These are phyloP conservation scores for Suillus variegatus DNA, from an alignment of 768 basidiomycete species.

Conservation along the genomic window DNA sequence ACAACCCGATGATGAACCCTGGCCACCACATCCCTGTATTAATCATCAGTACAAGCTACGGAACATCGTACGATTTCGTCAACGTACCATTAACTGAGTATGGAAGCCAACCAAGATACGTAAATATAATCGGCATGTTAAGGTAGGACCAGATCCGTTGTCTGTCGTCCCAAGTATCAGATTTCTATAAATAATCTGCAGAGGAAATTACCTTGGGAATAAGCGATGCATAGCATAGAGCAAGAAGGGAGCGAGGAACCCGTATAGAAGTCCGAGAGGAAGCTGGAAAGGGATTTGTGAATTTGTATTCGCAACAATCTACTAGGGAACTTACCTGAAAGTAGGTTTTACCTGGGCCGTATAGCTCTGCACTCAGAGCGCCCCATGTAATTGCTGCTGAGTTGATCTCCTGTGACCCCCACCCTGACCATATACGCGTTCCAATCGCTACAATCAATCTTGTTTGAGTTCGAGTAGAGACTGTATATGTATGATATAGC, in stretches of 20 bases:
- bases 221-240: conserved; percentile 25
- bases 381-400: conserved; percentile 58
- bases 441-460: conserved; percentile 14
- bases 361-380: conserved; percentile 54
- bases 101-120: conserved; percentile 29
- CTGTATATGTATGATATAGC: background rate
- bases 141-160: conserved; percentile 24
- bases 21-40: conserved; percentile 45
- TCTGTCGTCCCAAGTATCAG: conserved; percentile 6
- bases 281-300: conserved; percentile 7
- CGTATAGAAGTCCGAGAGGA: conserved; percentile 31
- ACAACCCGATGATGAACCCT: conserved; percentile 50
- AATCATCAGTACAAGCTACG: background rate
- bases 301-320: conserved; percentile 5
- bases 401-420: conserved; percentile 55
- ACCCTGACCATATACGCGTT: conserved; percentile 26
- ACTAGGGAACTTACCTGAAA: conserved; percentile 36
- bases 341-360: conserved; percentile 47
- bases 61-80: background rate
- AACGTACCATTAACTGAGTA: conserved; percentile 25
- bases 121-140: conserved; percentile 24
- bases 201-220: conserved; percentile 19
- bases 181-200: background rate
- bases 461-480: conserved; percentile 1
- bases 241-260: conserved; percentile 32